Evolutionary conservation across 441 rosid species (phyloP).

Genomic region (Daphne laureola): DNA sequence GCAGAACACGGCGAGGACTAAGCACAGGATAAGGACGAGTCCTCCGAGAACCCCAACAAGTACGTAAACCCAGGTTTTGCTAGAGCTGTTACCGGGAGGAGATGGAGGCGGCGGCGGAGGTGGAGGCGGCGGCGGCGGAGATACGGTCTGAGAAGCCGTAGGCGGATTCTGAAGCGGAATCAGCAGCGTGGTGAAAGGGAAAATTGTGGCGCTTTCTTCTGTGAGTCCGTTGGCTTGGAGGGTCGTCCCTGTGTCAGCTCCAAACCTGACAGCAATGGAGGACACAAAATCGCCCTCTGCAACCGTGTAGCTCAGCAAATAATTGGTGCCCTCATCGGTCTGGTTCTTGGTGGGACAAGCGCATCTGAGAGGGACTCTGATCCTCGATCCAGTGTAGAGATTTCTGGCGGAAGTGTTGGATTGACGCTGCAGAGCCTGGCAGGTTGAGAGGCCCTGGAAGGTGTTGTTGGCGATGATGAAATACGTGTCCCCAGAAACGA

Average conservation of each 20-base stretch:
- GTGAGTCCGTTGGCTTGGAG: slow-evolving; percentile 48
- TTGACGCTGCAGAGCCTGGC: slow-evolving; percentile 35
- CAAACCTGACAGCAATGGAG: slow-evolving; percentile 29
- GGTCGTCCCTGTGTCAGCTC: slow-evolving; percentile 25
- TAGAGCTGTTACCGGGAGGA: slow-evolving; percentile 20
- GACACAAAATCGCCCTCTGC: slow-evolving; percentile 23
- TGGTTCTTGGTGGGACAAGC: slow-evolving; percentile 75
- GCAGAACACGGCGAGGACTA: slow-evolving; percentile 28
- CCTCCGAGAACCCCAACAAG: slow-evolving; percentile 49
- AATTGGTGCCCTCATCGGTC: slow-evolving; percentile 31
- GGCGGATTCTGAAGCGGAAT: slow-evolving; percentile 47
- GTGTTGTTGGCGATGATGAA: slow-evolving; percentile 43
- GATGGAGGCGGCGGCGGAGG: slow-evolving; percentile 21
- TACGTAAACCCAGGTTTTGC: slow-evolving; percentile 45
- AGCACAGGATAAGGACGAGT: slow-evolving; percentile 21
- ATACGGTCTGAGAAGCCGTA: slow-evolving; percentile 20
- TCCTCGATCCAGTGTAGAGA: slow-evolving; percentile 25
- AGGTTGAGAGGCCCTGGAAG: slow-evolving; percentile 64
- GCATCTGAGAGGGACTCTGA: slow-evolving; percentile 55
- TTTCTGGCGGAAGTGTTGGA: slow-evolving; percentile 11
- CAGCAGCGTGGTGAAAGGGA: slow-evolving; percentile 56
- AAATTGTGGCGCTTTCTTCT: slow-evolving; percentile 15
- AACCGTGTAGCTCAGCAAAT: slow-evolving; percentile 38
- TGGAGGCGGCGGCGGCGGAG: slow-evolving; percentile 25
- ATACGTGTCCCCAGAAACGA: slow-evolving; percentile 20